Evolutionary conservation across 83 land plant genomes (phyloP).

Genomic region (Thuja plicata): DNA sequence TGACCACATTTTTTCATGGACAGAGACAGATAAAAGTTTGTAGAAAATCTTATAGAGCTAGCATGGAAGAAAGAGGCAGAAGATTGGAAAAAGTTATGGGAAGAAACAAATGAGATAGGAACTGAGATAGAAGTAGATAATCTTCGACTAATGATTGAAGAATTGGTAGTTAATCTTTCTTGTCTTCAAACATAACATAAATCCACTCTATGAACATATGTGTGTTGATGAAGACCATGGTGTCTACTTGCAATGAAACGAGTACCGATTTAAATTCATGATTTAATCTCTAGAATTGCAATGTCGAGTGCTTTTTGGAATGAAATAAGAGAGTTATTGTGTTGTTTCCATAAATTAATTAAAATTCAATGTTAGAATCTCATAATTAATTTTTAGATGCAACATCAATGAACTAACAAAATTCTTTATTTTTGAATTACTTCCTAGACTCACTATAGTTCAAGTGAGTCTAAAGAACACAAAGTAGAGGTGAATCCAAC

Average conservation of each 20-base stretch:
- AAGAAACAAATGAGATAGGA: slow-evolving; percentile 9
- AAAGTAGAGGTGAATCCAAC: too few species aligned
- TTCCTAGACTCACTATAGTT: too few species aligned
- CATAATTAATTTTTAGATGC: too few species aligned
- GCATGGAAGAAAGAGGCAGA: slow-evolving; percentile 15
- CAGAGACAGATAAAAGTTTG: neutral
- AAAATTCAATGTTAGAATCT: too few species aligned
- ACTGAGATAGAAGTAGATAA: slow-evolving; percentile 1
- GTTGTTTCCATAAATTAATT: too few species aligned
- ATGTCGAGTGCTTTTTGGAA: too few species aligned
- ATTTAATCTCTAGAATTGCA: too few species aligned
- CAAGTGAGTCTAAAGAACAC: too few species aligned
- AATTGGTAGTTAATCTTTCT: slow-evolving; percentile 7
- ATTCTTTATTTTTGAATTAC: too few species aligned
- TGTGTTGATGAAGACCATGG: neutral
- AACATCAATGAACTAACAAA: too few species aligned
- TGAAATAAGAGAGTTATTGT: too few species aligned
- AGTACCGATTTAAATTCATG: too few species aligned
- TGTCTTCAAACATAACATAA: neutral
- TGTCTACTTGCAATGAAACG: neutral
- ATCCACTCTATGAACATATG: neutral
- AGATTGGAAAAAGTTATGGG: slow-evolving; percentile 2
- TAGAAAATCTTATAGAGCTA: neutral
- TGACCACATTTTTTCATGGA: neutral
- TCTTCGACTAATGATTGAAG: slow-evolving; percentile 6